phyloP scores from a whole-genome alignment of 2,329 filamentous ascomycete species.

The Xylariomycetidae sp. region DNA sequence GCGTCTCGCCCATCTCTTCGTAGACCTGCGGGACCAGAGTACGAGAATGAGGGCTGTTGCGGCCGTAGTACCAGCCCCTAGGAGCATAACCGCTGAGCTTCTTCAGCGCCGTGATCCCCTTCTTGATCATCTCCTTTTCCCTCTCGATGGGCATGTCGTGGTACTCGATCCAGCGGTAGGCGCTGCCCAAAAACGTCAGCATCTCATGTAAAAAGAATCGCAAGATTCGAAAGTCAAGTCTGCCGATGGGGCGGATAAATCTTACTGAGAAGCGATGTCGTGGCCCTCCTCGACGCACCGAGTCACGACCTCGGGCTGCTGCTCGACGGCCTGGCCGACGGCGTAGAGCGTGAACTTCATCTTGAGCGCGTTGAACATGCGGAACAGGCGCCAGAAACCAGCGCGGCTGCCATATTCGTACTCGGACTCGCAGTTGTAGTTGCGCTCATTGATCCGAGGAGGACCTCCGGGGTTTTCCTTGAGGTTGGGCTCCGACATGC shows the following conservation, averaged over 20 bases:
- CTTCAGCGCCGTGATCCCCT: conserved; percentile 37
- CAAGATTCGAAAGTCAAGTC: background rate
- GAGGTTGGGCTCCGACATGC: conserved; percentile 31
- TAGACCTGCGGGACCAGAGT: conserved; percentile 44
- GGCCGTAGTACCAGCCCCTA: conserved; percentile 45
- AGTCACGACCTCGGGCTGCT: conserved; percentile 42
- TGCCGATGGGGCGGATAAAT: background rate
- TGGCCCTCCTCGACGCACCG: conserved; percentile 44
- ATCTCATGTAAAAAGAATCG: too few species aligned
- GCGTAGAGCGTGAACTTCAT: conserved; percentile 49
- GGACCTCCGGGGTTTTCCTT: conserved; percentile 33
- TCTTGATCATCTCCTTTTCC: conserved; percentile 42
- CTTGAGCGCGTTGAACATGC: conserved; percentile 41
- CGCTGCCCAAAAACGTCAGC: too few species aligned
- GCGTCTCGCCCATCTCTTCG: conserved; percentile 46
- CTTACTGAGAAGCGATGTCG: conserved; percentile 41
- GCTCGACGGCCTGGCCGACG: conserved; percentile 42
- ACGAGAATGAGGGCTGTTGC: conserved; percentile 38
- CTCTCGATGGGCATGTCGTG: conserved; percentile 39
- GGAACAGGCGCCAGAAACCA: conserved; percentile 46
- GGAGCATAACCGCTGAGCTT: conserved; percentile 40
- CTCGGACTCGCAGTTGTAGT: conserved; percentile 43
- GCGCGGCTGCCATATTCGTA: conserved; percentile 47
- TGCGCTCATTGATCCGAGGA: conserved; percentile 35
- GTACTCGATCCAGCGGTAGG: conserved; percentile 48